These are phyloP conservation scores for Coprinellus micaceus DNA, from an alignment of 768 basidiomycete species.

Conservation along the genomic window DNA sequence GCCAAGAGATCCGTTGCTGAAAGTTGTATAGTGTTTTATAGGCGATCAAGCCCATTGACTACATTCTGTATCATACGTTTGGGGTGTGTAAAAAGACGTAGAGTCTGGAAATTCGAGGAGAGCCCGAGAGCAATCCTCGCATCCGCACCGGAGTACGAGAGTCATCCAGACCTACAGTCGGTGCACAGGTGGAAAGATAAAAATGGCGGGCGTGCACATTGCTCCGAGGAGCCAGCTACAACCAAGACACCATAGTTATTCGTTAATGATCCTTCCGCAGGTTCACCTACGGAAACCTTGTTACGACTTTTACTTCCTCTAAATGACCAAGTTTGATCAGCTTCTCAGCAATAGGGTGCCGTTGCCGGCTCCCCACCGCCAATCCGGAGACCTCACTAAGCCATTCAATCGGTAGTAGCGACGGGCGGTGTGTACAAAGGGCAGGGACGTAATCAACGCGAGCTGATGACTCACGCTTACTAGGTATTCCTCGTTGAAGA, in stretches of 20 bases:
- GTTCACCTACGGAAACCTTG: constrained; percentile 82
- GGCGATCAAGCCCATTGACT: constrained; percentile 21
- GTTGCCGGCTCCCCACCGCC: constrained; percentile 32
- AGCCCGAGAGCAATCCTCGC: constrained; percentile 4
- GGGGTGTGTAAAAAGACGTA: constrained; percentile 25
- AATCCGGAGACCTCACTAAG: constrained; percentile 85
- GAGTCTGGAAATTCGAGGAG: constrained; percentile 19
- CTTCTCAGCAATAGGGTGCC: constrained; percentile 32
- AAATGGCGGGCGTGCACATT: constrained; percentile 35
- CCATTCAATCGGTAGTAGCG: constrained; percentile 91
- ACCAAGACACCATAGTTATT: constrained; percentile 31
- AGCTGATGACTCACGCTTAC: constrained; percentile 87
- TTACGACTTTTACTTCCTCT: constrained; percentile 84
- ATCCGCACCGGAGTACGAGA: constrained; percentile 6
- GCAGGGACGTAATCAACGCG: constrained; percentile 88
- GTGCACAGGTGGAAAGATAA: constrained; percentile 47
- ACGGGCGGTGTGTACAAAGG: constrained; percentile 89
- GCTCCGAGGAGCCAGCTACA: constrained; percentile 30
- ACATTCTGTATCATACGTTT: constrained; percentile 23
- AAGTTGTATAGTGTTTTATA: constrained; percentile 35
- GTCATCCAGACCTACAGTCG: constrained; percentile 21
- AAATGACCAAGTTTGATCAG: constrained; percentile 78
- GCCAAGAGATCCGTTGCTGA: constrained; percentile 34
- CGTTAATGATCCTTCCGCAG: constrained; percentile 74
- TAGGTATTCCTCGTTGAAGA: constrained; percentile 90